phyloP scores from a whole-genome alignment of 345 rosid genomes.

The Salix suchowensis region DNA sequence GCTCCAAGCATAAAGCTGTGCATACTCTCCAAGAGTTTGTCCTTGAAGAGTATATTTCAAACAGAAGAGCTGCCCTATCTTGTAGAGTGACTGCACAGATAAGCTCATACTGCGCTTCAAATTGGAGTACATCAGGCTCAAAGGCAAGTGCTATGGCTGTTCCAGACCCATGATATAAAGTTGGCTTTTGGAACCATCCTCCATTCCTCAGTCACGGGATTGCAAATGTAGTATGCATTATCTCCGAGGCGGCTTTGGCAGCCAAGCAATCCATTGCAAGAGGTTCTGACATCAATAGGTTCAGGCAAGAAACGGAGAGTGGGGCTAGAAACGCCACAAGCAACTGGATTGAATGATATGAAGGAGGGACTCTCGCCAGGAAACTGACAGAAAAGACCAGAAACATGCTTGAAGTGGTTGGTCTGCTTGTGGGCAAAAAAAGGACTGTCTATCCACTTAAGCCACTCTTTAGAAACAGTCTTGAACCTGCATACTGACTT shows the following conservation, averaged over 20 bases:
- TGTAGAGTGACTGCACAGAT: constrained; percentile 24
- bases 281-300: constrained; percentile 15
- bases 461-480: constrained; percentile 41
- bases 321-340: constrained; percentile 33
- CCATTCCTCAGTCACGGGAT: constrained; percentile 40
- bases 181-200: constrained; percentile 30
- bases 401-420: constrained; percentile 21
- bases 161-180: constrained; percentile 20
- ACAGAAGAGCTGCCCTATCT: constrained; percentile 9
- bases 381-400: constrained; percentile 32
- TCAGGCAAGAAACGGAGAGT: constrained; percentile 33
- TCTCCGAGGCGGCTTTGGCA: constrained; percentile 18
- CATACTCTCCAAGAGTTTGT: constrained; percentile 35
- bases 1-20: constrained; percentile 18
- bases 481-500: constrained; percentile 38
- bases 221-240: constrained; percentile 39
- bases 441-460: constrained; percentile 26
- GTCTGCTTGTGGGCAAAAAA: constrained; percentile 42
- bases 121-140: constrained; percentile 25
- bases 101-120: constrained; percentile 20
- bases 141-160: constrained; percentile 35
- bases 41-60: constrained; percentile 47
- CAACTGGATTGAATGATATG: constrained; percentile 15
- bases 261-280: constrained; percentile 41
- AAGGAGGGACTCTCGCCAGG: constrained; percentile 27